Evolutionary conservation across 1,284 basidiomycete species (phyloP), one percentile per base, ranked within the genome.

Genomic region (Cutaneotrichosporon daszewskae): DNA sequence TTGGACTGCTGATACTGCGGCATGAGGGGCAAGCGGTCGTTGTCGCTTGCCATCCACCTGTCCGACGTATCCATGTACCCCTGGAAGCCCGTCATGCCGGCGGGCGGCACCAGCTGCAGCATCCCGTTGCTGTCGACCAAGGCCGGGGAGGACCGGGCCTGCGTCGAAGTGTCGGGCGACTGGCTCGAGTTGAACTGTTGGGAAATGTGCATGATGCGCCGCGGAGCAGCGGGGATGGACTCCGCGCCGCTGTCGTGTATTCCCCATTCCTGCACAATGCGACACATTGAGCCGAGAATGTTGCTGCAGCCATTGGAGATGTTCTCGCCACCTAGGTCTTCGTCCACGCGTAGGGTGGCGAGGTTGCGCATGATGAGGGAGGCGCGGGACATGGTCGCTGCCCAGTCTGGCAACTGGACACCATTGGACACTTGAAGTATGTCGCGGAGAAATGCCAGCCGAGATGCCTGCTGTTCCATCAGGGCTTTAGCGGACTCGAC

Each of bases 231-330:
- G 7, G 37, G 26, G 18, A 38, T 28, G 5, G 27, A 18, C 14
- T 22, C 16, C 10, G 28, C 38, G 20, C 33, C 40, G 11, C n/a
- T n/a, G n/a, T n/a, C n/a, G n/a, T n/a, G n/a, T n/a, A n/a, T n/a
- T n/a, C n/a, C n/a, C 59, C 66, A 61, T 8, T 58, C 54, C 13
- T 57, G 49, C 2, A 62, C 55, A 3, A 57, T 51, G 29, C 62
- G 46, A 3, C 55, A 45, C 60, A 66, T 64, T 13, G 60, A 62
- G 10, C 59, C 62, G 8, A 66, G 42, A n/a, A 68, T 43, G 49
- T 62, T 66, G 25, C 56, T 57, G 44, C 63, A 64, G 12, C 62
- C 61, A 48, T 58, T 63, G 8, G 59, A 50, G 12, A 68, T 29
- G 5, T 51, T 48, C 43, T 63, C 59, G 3, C 53, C 52, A 3